phyloP scores from a whole-genome alignment of 768 basidiomycete genomes.

The Boletus reticuloceps region DNA sequence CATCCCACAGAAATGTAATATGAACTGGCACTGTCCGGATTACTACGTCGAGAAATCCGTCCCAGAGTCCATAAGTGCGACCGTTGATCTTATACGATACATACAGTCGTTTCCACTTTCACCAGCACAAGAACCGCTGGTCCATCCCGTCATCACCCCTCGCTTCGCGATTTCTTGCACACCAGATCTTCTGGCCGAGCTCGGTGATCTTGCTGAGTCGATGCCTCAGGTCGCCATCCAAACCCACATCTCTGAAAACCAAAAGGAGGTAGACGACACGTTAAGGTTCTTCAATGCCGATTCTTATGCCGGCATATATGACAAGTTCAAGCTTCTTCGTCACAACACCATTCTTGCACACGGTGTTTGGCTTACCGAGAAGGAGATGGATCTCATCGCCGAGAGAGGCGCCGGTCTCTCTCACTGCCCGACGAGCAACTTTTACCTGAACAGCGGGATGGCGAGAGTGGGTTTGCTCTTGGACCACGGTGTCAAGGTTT shows the following conservation, averaged over 20 bases:
- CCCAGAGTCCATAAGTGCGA: conserved; percentile 57
- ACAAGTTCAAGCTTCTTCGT: conserved; percentile 70
- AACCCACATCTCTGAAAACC: conserved; percentile 91
- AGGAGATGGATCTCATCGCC: conserved; percentile 73
- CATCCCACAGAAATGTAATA: conserved; percentile 33
- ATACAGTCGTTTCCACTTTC: conserved; percentile 54
- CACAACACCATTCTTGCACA: conserved; percentile 86
- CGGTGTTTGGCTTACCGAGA: conserved; percentile 72
- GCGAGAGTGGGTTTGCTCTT: conserved; percentile 77
- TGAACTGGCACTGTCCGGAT: conserved; percentile 63
- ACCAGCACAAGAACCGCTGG: conserved; percentile 48
- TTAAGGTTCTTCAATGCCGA: conserved; percentile 61
- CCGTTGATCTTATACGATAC: conserved; percentile 62
- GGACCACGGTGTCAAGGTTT: conserved; percentile 83
- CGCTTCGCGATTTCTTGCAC: conserved; percentile 96
- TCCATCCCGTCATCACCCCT: conserved; percentile 90
- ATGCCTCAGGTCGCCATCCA: conserved; percentile 75
- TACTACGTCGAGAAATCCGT: conserved; percentile 67
- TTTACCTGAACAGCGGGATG: conserved; percentile 84
- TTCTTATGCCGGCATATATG: conserved; percentile 82
- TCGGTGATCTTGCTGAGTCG: conserved; percentile 58
- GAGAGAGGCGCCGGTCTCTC: conserved; percentile 69
- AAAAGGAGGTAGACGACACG: conserved; percentile 64
- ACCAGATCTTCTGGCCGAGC: conserved; percentile 53
- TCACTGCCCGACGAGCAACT: conserved; percentile 94